Base-by-base conservation (phyloP, 306 rosid species). In the Dryas drummondii region DNA sequence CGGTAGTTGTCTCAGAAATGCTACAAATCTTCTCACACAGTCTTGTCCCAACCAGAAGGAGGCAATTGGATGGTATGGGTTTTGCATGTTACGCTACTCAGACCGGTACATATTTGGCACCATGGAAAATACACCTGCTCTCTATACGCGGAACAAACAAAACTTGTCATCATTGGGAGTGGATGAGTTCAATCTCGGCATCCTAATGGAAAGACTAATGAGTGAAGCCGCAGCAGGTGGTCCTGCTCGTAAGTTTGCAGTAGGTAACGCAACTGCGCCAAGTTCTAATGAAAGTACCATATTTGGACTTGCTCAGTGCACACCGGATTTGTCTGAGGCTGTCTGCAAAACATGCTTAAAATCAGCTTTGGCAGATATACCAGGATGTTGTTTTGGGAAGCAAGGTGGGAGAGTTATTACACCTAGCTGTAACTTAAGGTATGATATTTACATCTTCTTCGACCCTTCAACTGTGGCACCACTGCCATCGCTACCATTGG, bases 61-160 rank as follows among this genome's bases (percentile, higher is more conserved):
- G 45, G 80, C 80, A 7, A 41, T 81, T 5, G 58, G 59, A 41
- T 71, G 80, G 81, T 71, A 76, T 45, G 71, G 42, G 3, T 5
- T 14, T 16, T 81, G 84, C 17, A 62, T 67, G 67, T 1, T 81
- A 15, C 84, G 81, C 10, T 81, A 76, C 74, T 75, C 80, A 14
- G 48, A 76, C 55, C 15, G n/a, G 5, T 53, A 66, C 37, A 69
- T 81, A 4, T 62, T 45, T 40, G 69, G 73, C 4, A 2, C 2
- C 9, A 26, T 12, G 15, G 52, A 51, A 58, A 13, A 7, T 41
- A 0, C 0, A 0, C 54, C 69, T 19, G 22, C 42, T 9, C 4
- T 52, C 40, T 4, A 4, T 15, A 15, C 60, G 16, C 0, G 16
- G 40, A 45, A 65, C 26, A 2, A 4, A 7, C 0, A 2, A 40